Evolutionary conservation across 1,284 basidiomycete genomes (phyloP).

Genomic region (Cryptococcus wingfieldii): DNA sequence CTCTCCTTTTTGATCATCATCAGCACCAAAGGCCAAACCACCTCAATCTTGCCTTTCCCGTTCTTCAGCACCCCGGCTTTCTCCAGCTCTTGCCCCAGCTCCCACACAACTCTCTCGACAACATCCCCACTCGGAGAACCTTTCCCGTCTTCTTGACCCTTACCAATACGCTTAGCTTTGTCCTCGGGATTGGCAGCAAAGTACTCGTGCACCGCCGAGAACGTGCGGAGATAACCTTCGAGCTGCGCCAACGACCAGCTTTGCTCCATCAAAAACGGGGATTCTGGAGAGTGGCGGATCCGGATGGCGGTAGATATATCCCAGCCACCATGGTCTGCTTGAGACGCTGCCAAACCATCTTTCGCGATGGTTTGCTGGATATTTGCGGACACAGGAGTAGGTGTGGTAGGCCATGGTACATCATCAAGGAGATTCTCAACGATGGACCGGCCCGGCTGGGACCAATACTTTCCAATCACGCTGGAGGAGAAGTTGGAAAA

Average conservation of each 20-base stretch:
- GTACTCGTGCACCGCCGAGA: constrained; percentile 67
- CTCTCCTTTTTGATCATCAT: constrained; percentile 54
- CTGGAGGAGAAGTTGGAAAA: constrained; percentile 51
- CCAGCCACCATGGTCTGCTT: constrained; percentile 11
- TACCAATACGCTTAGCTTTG: constrained; percentile 23
- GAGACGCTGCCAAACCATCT: background rate
- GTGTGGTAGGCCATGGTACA: constrained; percentile 59
- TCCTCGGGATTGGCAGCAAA: constrained; percentile 64
- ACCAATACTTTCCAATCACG: constrained; percentile 70
- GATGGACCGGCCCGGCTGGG: constrained; percentile 72
- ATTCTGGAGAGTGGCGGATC: constrained; percentile 10
- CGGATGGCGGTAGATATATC: constrained; percentile 25
- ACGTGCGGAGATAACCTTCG: constrained; percentile 66
- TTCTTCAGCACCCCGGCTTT: constrained; percentile 30
- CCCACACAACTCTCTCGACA: constrained; percentile 59
- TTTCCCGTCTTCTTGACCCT: constrained; percentile 25
- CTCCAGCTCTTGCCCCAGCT: constrained; percentile 53
- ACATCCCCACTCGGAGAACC: constrained; percentile 55
- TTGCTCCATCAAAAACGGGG: constrained; percentile 59
- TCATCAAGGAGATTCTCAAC: constrained; percentile 66
- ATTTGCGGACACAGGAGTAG: constrained; percentile 31
- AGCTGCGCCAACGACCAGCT: constrained; percentile 63
- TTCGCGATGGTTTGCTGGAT: background rate
- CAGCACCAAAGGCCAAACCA: constrained; percentile 71
- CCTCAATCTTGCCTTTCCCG: constrained; percentile 53